Conservation (phyloP, 495 filamentous ascomycete genomes). For the Viridothelium virens region DNA sequence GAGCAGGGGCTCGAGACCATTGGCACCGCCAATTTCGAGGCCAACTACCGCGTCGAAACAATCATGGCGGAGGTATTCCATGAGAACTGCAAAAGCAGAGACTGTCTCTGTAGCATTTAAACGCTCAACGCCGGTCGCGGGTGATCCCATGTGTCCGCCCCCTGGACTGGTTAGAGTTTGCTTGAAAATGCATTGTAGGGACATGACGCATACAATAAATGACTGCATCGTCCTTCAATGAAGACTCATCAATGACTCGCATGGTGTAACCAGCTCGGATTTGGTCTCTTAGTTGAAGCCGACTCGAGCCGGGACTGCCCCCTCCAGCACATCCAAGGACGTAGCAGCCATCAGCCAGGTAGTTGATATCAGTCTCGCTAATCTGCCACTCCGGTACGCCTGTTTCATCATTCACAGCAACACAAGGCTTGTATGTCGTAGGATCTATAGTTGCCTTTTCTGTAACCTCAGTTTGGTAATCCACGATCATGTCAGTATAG, state of each 20-base stretch:
- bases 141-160: conserved; percentile 23
- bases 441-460: conserved; percentile 36
- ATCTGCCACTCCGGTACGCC: conserved; percentile 42
- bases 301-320: conserved; percentile 40
- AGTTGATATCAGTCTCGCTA: conserved; percentile 48
- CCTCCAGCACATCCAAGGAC: conserved; percentile 57
- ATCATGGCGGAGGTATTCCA: conserved; percentile 18
- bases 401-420: conserved; percentile 36
- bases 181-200: background rate
- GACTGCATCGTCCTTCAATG: conserved; percentile 14
- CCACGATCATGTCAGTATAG: conserved; percentile 8
- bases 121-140: conserved; percentile 20
- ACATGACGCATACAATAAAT: conserved; percentile 11
- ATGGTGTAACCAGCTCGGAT: conserved; percentile 42
- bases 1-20: conserved; percentile 48
- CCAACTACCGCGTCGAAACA: conserved; percentile 25
- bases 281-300: conserved; percentile 37
- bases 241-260: conserved; percentile 36
- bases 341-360: conserved; percentile 52
- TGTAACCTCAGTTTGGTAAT: conserved; percentile 13
- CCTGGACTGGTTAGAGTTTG: background rate
- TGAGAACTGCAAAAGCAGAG: conserved; percentile 17
- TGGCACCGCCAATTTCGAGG: conserved; percentile 50
- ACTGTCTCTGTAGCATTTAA: conserved; percentile 17
- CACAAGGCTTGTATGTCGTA: conserved; percentile 42